A percentile compares a stretch with the other conserved stretches of the same genome.
Conservation (phyloP, 208 protist genomes). For the Acanthamoeba lenticulata region DNA sequence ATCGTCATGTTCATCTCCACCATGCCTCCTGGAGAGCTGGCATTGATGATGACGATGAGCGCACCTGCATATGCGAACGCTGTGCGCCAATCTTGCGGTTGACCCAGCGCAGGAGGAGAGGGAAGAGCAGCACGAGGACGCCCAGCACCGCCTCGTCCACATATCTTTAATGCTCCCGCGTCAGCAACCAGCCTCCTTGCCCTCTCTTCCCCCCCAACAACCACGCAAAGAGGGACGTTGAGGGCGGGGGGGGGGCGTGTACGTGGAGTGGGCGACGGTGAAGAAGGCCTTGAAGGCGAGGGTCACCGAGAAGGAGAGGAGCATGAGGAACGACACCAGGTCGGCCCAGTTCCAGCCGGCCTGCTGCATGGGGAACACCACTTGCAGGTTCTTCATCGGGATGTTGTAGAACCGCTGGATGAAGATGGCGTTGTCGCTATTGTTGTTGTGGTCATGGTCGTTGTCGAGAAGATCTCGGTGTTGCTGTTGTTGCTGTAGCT, state of each 20-base stretch:
- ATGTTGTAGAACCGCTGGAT: constrained; percentile 52
- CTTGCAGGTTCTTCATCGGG: constrained; percentile 62
- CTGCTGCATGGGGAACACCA: constrained; percentile 30
- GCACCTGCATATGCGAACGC: background rate
- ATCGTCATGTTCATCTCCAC: background rate
- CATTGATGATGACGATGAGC: background rate
- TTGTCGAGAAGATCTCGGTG: background rate
- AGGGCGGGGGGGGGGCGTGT: background rate
- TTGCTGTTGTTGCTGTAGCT: background rate
- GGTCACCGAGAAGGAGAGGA: constrained; percentile 8
- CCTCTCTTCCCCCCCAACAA: background rate
- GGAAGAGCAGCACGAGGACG: constrained; percentile 14
- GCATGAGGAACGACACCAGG: constrained; percentile 48
- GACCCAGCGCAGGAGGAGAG: constrained; percentile 42
- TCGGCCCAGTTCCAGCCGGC: constrained; percentile 52
- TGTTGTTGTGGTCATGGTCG: background rate
- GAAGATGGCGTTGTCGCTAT: background rate
- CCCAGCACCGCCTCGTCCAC: constrained; percentile 56
- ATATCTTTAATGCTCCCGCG: background rate
- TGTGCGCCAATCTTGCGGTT: constrained; percentile 48
- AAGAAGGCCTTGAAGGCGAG: constrained; percentile 68
- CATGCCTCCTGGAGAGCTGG: background rate
- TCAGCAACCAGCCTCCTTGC: background rate
- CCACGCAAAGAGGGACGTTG: background rate
- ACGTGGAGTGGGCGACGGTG: constrained; percentile 53